Evolutionary conservation across 1,139 yeast genomes (phyloP), one percentile per base, ranked within the genome.

Genomic region (Debaryomyces sp.): DNA sequence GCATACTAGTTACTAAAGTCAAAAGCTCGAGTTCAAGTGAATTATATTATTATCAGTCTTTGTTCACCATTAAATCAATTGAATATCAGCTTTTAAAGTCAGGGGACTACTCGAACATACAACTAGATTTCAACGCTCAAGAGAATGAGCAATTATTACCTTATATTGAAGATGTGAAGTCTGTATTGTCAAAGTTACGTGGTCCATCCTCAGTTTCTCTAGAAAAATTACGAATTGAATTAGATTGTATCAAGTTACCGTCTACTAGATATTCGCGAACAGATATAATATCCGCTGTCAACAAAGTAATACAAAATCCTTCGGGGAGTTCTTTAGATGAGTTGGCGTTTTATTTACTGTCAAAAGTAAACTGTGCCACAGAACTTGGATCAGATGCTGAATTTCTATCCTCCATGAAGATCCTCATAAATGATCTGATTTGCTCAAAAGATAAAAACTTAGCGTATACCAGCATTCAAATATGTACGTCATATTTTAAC

Each of bases 111-210:
- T 17, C 26, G n/a, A 21, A 23, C 30, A 26, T 41, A 30, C 27
- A 27, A n/a, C 36, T 41, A 30, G 24, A 29, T 32, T 21, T 21
- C 32, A 30, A 30, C 17, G 6, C 27, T n/a, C 43, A 21, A 30
- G 36, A n/a, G 17, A 21, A 41, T 29, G 22, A 8, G 2, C 18
- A n/a, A 35, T 38, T 40, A 15, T 27, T 41, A 34, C 46, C 45
- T 41, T 49, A 41, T 24, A 38, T 49, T 17, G 48, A 49, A 18
- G 52, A 49, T 13, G 18, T 46, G 23, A 44, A 27, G 18, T 22
- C 10, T 7, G 22, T 21, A n/a, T 41, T 41, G 17, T 18, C 36
- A 15, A 32, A n/a, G 4, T 29, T 41, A 8, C 9, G 22, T 2
- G 21, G 9, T 13, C 6, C 26, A 6, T 15, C 35, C 8, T 29